These are phyloP conservation scores for Allantophomopsis cytisporea DNA, from an alignment of 2,329 filamentous ascomycete species.

Conservation along the genomic window DNA sequence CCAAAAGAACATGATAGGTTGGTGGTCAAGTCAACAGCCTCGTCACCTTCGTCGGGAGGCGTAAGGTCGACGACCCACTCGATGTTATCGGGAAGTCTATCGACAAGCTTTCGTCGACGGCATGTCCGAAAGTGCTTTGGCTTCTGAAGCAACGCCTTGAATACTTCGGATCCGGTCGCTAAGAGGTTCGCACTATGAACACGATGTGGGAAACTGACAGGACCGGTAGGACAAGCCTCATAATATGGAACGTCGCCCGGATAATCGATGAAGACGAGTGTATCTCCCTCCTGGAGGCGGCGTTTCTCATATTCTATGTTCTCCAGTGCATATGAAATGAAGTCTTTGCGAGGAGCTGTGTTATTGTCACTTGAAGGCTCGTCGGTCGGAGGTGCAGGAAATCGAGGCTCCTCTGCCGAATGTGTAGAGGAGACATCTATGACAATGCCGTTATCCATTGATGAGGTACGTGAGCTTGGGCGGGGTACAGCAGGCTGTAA, in stretches of 20 bases:
- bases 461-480: too few species aligned
- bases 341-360: too few species aligned
- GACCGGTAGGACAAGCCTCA: slow-evolving; percentile 11
- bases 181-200: slow-evolving; percentile 32
- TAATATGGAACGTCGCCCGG: slow-evolving; percentile 16
- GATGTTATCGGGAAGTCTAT: slow-evolving; percentile 26
- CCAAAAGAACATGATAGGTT: slow-evolving; percentile 42
- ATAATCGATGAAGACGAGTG: slow-evolving; percentile 25
- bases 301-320: slow-evolving; percentile 2
- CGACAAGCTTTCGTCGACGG: slow-evolving; percentile 20
- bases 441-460: too few species aligned
- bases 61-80: slow-evolving; percentile 51
- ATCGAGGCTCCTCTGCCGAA: too few species aligned
- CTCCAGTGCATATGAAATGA: too few species aligned
- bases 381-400: too few species aligned
- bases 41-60: slow-evolving; percentile 46
- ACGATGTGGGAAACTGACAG: slow-evolving; percentile 25
- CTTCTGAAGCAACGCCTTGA: slow-evolving; percentile 29
- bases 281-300: slow-evolving; percentile 22
- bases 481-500: too few species aligned
- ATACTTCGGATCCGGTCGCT: slow-evolving; percentile 30
- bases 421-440: too few species aligned
- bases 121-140: slow-evolving; percentile 24
- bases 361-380: too few species aligned
- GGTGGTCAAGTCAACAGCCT: slow-evolving; percentile 42